phyloP scores from a whole-genome alignment of 1,284 basidiomycete species.

The Grifola frondosa region DNA sequence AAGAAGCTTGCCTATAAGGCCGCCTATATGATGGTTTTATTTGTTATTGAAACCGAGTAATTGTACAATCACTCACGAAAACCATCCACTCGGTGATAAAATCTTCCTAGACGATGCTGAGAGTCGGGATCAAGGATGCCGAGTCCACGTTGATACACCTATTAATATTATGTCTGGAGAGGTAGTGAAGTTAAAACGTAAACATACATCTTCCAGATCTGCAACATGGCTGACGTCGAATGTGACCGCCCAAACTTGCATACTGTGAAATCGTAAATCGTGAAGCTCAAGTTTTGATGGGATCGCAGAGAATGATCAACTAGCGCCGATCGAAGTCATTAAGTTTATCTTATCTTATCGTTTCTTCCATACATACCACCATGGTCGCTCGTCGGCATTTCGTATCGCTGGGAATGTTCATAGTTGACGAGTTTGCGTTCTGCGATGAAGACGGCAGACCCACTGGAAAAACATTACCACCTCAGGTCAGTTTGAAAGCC shows the following conservation, averaged over 20 bases:
- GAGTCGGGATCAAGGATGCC: slow-evolving; percentile 54
- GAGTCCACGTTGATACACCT: slow-evolving; percentile 63
- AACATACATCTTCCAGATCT: slow-evolving; percentile 47
- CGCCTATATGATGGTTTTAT: slow-evolving; percentile 45
- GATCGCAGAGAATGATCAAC: too few relatives aligned
- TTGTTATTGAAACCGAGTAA: background rate
- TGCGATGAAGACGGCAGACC: slow-evolving; percentile 54
- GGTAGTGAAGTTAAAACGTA: background rate
- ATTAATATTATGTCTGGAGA: slow-evolving; percentile 3
- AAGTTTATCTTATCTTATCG: slow-evolving; percentile 21
- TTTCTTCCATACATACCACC: background rate
- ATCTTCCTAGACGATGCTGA: slow-evolving; percentile 54
- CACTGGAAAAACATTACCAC: slow-evolving; percentile 41
- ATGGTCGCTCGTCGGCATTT: slow-evolving; percentile 35
- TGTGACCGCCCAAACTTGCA: slow-evolving; percentile 60
- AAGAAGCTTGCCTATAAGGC: slow-evolving; percentile 70
- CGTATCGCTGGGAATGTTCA: slow-evolving; percentile 83
- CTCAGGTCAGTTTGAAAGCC: slow-evolving; percentile 45
- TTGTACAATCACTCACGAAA: slow-evolving; percentile 59
- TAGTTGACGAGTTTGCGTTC: slow-evolving; percentile 80
- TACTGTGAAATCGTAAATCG: too few relatives aligned
- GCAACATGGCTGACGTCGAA: slow-evolving; percentile 19
- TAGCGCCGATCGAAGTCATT: too few relatives aligned
- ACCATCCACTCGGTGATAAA: slow-evolving; percentile 69
- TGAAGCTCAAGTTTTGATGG: too few relatives aligned